Conservation (phyloP, 257 asterid genomes). For the Nyctanthes arbortristis region DNA sequence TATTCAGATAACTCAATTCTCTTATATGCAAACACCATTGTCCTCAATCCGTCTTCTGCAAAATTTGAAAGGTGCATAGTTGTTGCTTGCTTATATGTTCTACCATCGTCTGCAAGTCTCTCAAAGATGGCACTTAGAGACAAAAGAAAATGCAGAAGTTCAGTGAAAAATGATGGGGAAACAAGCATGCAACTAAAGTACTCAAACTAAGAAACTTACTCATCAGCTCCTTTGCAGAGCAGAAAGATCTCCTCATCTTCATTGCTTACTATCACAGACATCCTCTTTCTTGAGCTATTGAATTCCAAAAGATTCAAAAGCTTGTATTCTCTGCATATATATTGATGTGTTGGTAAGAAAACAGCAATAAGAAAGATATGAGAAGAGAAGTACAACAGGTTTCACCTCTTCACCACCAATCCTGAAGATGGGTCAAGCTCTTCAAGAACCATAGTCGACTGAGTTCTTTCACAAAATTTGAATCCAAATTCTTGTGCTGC, state of each 20-base stretch:
- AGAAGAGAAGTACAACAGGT: background rate
- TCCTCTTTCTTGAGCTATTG: slow-evolving; percentile 63
- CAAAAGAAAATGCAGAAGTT: background rate
- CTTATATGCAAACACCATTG: slow-evolving; percentile 57
- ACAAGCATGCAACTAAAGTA: background rate
- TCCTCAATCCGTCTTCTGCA: slow-evolving; percentile 68
- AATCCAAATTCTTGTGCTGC: slow-evolving; percentile 74
- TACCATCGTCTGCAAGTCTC: slow-evolving; percentile 54
- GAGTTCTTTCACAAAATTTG: slow-evolving; percentile 61
- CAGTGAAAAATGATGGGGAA: slow-evolving; percentile 1
- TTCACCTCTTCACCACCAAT: slow-evolving; percentile 53
- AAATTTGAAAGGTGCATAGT: slow-evolving; percentile 50
- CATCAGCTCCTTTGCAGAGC: slow-evolving; percentile 79
- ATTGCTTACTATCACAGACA: slow-evolving; percentile 62
- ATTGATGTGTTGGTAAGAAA: background rate
- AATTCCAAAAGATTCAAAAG: slow-evolving; percentile 63
- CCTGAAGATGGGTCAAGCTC: slow-evolving; percentile 54
- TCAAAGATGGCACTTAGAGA: slow-evolving; percentile 59
- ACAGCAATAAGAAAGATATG: background rate
- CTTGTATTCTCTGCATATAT: slow-evolving; percentile 47
- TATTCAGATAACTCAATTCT: slow-evolving; percentile 40
- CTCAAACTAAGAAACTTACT: slow-evolving; percentile 28
- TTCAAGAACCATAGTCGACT: slow-evolving; percentile 47
- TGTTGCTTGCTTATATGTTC: slow-evolving; percentile 57
- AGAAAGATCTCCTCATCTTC: slow-evolving; percentile 58